phyloP scores from a whole-genome alignment of 2,329 filamentous ascomycete genomes.

The Aureobasidium melanogenum region DNA sequence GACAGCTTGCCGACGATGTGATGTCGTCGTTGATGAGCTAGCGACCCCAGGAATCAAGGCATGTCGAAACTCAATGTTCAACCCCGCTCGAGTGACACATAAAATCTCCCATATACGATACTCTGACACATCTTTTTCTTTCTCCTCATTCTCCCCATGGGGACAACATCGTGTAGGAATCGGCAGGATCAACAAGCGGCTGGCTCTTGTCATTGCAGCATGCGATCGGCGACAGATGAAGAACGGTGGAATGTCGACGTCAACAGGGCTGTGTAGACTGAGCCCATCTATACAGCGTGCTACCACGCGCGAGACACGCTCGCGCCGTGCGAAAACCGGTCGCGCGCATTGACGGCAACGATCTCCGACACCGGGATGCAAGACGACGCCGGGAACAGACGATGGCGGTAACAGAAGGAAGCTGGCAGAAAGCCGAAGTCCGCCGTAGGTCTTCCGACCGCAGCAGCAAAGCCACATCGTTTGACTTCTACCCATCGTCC shows the following conservation, averaged over 20 bases:
- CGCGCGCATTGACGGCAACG: not conserved
- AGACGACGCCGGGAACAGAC: not conserved
- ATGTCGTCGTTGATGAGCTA: constrained; percentile 3
- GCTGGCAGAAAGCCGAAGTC: not conserved
- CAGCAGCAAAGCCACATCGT: not conserved
- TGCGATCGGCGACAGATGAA: not conserved
- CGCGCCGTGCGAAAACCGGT: not conserved
- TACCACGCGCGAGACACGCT: not conserved
- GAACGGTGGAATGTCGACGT: not conserved
- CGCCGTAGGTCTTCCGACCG: not conserved
- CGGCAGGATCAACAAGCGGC: not conserved
- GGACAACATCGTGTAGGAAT: not conserved
- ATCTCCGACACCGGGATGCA: not conserved
- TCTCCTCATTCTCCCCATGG: constrained; percentile 8
- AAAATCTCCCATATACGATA: not conserved
- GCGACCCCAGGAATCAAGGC: not conserved
- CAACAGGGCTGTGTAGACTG: not conserved
- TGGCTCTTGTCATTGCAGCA: not conserved
- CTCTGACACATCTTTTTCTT: constrained; percentile 7
- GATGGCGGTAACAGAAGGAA: not conserved
- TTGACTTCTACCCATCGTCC: not conserved
- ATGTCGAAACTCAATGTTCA: not conserved
- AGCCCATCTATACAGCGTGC: not conserved
- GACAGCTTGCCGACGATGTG: not conserved
- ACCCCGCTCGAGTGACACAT: constrained; percentile 6